Evolutionary conservation across 2,329 filamentous ascomycete species (phyloP).

Genomic region (Penicillium decumbens): DNA sequence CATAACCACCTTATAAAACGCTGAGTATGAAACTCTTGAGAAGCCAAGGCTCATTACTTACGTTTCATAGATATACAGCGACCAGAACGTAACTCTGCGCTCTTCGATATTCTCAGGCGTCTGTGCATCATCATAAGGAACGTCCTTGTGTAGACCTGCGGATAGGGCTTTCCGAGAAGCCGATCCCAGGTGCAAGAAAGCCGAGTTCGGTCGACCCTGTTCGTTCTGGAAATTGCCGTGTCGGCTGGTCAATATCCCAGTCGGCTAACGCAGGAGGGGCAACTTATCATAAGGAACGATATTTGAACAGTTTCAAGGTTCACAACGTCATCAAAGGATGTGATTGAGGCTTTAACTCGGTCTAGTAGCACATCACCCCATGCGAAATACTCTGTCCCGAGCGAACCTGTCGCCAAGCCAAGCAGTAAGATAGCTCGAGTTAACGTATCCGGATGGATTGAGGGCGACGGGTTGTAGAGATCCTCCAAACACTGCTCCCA

Average conservation of each 20-base stretch:
- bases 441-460: slow-evolving; percentile 33
- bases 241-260: slow-evolving; percentile 10
- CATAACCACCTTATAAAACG: slow-evolving; percentile 39
- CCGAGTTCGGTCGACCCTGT: slow-evolving; percentile 43
- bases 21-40: background rate
- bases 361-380: slow-evolving; percentile 44
- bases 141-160: slow-evolving; percentile 44
- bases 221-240: slow-evolving; percentile 46
- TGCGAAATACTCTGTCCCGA: slow-evolving; percentile 38
- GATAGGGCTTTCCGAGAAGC: slow-evolving; percentile 44
- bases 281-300: slow-evolving; percentile 46
- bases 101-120: slow-evolving; percentile 35
- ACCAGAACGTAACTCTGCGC: slow-evolving; percentile 39
- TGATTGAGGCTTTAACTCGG: slow-evolving; percentile 40
- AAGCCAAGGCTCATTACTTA: slow-evolving; percentile 16
- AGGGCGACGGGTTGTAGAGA: slow-evolving; percentile 32
- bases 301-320: slow-evolving; percentile 45
- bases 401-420: slow-evolving; percentile 36
- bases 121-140: slow-evolving; percentile 30
- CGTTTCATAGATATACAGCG: slow-evolving; percentile 45
- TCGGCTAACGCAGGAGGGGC: background rate
- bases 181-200: slow-evolving; percentile 40
- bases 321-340: slow-evolving; percentile 42
- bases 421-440: slow-evolving; percentile 39
- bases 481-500: slow-evolving; percentile 36